These are phyloP conservation scores for Syzygium aromaticum DNA, from an alignment of 345 rosid genomes.

Conservation along the genomic window DNA sequence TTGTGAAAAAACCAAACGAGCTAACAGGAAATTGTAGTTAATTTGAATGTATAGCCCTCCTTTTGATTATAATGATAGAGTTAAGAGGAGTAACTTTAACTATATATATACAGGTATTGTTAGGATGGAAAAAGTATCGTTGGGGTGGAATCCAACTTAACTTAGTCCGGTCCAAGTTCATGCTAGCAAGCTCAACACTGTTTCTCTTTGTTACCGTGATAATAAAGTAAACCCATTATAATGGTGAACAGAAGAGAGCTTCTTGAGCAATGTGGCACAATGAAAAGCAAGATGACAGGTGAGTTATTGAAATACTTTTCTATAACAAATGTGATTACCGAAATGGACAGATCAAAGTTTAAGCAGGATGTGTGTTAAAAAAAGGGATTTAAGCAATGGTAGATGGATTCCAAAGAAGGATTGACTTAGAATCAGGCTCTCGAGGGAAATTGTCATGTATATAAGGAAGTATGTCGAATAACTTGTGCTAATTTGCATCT, in stretches of 20 bases:
- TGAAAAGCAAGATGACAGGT: not conserved
- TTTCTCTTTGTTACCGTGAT: too few species aligned
- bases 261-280: not conserved
- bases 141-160: too few species aligned
- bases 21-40: not conserved
- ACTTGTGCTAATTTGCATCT: not conserved
- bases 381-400: not conserved
- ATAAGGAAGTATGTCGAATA: not conserved
- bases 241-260: not conserved
- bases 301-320: too few species aligned
- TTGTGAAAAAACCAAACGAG: not conserved
- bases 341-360: too few species aligned
- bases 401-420: not conserved
- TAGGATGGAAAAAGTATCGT: too few species aligned
- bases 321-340: too few species aligned
- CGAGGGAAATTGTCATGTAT: not conserved
- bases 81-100: too few species aligned
- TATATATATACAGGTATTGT: too few species aligned
- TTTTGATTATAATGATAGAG: not conserved
- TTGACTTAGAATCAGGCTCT: not conserved
- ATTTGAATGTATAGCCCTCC: not conserved
- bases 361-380: not conserved
- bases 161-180: not conserved
- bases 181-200: accelerated
- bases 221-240: not conserved